phyloP scores from a whole-genome alignment of 306 rosid genomes.

The Morella rubra region DNA sequence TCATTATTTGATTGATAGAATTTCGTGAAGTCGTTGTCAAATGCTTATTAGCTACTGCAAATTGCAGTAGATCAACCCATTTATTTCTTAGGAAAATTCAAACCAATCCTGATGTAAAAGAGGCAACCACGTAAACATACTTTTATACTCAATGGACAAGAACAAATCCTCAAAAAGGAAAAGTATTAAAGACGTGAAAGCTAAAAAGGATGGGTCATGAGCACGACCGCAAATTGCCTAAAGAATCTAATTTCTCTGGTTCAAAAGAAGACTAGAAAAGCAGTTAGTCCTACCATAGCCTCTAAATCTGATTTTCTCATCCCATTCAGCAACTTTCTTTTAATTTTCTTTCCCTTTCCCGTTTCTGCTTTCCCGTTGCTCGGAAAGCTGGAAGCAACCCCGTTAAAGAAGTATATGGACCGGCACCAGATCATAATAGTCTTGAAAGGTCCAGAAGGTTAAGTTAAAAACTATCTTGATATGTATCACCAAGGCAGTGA shows the following conservation, averaged over 20 bases:
- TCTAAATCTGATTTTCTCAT: neutral
- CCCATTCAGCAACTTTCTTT: neutral
- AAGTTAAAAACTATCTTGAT: too few relatives aligned
- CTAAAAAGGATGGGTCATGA: neutral
- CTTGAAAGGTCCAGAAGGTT: too few relatives aligned
- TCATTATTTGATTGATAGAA: too few relatives aligned
- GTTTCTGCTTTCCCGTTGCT: too few relatives aligned
- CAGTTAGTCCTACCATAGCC: neutral
- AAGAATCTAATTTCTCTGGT: neutral
- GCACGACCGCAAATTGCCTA: neutral
- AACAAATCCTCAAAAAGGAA: neutral
- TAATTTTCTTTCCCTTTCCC: neutral
- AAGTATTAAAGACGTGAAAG: constrained; percentile 9
- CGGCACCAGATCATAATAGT: too few relatives aligned
- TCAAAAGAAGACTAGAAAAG: neutral
- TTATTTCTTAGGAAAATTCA: neutral
- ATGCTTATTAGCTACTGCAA: neutral
- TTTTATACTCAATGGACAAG: neutral
- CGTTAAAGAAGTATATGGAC: too few relatives aligned
- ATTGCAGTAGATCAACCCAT: neutral
- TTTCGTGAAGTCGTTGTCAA: too few relatives aligned
- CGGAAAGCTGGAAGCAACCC: too few relatives aligned
- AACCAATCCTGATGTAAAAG: neutral
- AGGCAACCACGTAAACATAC: neutral
- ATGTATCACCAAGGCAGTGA: too few relatives aligned